Conservation (phyloP, 345 rosid species). For the Linum trigynum region DNA sequence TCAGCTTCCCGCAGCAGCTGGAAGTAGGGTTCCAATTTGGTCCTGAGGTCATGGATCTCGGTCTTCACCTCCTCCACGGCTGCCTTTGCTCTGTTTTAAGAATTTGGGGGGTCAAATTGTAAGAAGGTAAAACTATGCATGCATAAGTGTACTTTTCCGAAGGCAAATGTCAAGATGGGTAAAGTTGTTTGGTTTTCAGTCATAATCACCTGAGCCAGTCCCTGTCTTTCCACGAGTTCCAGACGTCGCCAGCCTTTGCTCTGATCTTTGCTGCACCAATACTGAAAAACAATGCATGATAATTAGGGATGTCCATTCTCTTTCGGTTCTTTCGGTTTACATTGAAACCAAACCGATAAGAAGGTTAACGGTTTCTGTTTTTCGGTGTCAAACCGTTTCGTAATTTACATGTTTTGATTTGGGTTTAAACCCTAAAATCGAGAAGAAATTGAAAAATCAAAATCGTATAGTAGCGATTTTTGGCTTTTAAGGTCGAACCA, state of each 20-base stretch:
- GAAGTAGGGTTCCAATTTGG: conserved; percentile 19
- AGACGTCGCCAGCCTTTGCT: conserved; percentile 6
- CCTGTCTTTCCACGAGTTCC: background rate
- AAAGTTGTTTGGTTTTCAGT: too few relatives aligned
- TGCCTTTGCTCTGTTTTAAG: conserved; percentile 12
- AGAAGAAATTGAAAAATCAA: background rate
- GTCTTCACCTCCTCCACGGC: conserved; percentile 12
- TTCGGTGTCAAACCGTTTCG: background rate
- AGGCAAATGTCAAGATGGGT: background rate
- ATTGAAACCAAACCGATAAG: background rate
- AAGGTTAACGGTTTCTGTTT: too few relatives aligned
- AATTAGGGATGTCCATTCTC: too few relatives aligned
- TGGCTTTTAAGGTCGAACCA: background rate
- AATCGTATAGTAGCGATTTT: background rate
- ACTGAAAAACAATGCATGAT: conserved; percentile 10
- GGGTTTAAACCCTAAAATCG: too few relatives aligned
- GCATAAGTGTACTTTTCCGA: background rate
- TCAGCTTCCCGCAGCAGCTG: conserved; percentile 15
- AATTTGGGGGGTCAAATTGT: background rate
- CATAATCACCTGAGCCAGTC: conserved; percentile 19
- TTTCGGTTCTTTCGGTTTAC: too few relatives aligned
- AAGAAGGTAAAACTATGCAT: background rate
- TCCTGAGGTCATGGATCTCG: conserved; percentile 16
- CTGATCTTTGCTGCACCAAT: conserved; percentile 24
- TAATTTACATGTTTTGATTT: background rate